Percentiles rank a stretch among this genome's conserved stretches.
These are phyloP conservation scores for Taxawa tesnikishii DNA, from an alignment of 2,329 filamentous ascomycete genomes.

Conservation along the genomic window DNA sequence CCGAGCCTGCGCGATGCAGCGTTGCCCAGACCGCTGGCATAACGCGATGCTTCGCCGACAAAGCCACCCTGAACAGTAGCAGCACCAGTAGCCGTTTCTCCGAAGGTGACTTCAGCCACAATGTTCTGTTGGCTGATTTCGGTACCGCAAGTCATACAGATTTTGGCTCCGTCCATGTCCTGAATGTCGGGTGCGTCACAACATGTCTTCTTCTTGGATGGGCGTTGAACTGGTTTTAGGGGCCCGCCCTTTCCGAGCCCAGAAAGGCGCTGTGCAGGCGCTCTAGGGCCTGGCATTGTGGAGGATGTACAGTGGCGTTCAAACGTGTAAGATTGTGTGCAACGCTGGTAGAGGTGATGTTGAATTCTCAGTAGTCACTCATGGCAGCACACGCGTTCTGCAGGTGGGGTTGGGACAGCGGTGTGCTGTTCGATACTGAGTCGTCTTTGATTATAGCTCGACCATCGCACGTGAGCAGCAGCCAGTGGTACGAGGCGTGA, in stretches of 20 bases:
- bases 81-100: slow-evolving; percentile 73
- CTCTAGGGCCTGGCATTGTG: slow-evolving; percentile 7
- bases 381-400: no score
- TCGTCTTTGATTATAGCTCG: neutral
- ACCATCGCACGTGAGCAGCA: slow-evolving; percentile 9
- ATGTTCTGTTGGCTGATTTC: slow-evolving; percentile 80
- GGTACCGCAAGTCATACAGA: slow-evolving; percentile 75
- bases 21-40: slow-evolving; percentile 49
- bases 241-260: slow-evolving; percentile 2
- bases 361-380: no score
- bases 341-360: no score
- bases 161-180: slow-evolving; percentile 28
- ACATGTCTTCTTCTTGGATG: slow-evolving; percentile 7
- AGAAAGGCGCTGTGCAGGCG: slow-evolving; percentile 2
- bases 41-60: slow-evolving; percentile 73
- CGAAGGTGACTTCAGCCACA: slow-evolving; percentile 83
- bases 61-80: slow-evolving; percentile 86
- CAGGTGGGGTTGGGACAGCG: no score
- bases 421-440: no score
- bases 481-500: neutral
- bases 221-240: slow-evolving; percentile 4
- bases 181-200: slow-evolving; percentile 17
- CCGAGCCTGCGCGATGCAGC: slow-evolving; percentile 31
- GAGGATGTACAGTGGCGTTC: neutral
- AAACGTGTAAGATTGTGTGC: no score